Evolutionary conservation across 129 eudicot species (phyloP).

Genomic region (Flaveria trinervia): DNA sequence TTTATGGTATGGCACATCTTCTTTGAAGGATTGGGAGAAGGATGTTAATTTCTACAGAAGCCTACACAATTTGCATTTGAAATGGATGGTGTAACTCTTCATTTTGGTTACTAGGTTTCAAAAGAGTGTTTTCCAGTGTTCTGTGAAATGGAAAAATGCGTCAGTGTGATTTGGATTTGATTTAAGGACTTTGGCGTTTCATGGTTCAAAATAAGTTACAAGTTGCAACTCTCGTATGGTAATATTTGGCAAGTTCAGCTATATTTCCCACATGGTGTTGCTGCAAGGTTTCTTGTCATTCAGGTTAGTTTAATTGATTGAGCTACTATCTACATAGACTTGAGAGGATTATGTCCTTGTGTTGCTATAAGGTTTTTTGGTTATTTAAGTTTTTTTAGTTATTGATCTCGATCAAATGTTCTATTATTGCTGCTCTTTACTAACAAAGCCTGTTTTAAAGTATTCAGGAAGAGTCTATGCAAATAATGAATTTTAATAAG

Average conservation of each 20-base stretch:
- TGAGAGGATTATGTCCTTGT: neutral
- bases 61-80: constrained; percentile 42
- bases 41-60: no score
- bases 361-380: no score
- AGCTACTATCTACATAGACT: neutral
- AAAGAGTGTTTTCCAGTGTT: constrained; percentile 51
- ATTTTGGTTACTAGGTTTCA: constrained; percentile 73
- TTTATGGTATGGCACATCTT: no score
- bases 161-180: constrained; percentile 56
- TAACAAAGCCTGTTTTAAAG: neutral
- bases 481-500: neutral
- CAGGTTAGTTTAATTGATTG: constrained; percentile 51
- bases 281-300: constrained; percentile 49
- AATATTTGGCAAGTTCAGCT: constrained; percentile 74
- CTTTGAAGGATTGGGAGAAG: no score
- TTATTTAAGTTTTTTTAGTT: neutral
- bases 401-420: neutral
- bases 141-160: constrained; percentile 35
- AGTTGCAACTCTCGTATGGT: constrained; percentile 69
- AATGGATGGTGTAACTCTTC: constrained; percentile 47
- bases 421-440: neutral
- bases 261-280: constrained; percentile 33
- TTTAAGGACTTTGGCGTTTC: constrained; percentile 48
- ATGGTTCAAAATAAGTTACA: constrained; percentile 30
- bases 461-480: neutral